Percentiles rank a stretch among this genome's conserved stretches.
Conservation (phyloP, 306 rosid species). For the Trifolium dubium region DNA sequence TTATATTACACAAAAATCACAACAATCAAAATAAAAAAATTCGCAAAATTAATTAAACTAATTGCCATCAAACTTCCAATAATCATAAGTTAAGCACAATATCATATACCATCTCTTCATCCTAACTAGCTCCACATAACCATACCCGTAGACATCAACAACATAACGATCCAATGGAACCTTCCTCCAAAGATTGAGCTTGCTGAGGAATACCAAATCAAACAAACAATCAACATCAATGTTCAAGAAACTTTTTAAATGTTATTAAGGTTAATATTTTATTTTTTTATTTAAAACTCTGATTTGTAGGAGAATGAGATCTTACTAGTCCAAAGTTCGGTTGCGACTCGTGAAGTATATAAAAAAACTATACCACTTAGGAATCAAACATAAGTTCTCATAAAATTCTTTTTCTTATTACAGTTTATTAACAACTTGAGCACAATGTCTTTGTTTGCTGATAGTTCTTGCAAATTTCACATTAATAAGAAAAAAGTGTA, state of each 20-base stretch:
- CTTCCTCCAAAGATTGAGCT: constrained; percentile 54
- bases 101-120: neutral
- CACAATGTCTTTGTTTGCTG: too few relatives aligned
- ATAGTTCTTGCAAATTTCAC: neutral
- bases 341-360: too few relatives aligned
- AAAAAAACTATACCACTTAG: too few relatives aligned
- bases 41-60: constrained; percentile 25
- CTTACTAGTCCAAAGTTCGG: too few relatives aligned
- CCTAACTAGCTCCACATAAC: constrained; percentile 59
- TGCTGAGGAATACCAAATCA: constrained; percentile 47
- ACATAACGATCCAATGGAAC: constrained; percentile 50
- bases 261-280: too few relatives aligned
- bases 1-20: constrained; percentile 34
- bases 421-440: too few relatives aligned
- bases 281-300: too few relatives aligned
- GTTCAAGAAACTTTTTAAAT: too few relatives aligned
- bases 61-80: constrained; percentile 1
- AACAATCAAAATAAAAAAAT: constrained; percentile 34
- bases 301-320: too few relatives aligned
- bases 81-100: constrained; percentile 4
- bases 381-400: too few relatives aligned
- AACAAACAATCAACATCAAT: neutral
- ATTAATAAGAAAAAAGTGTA: neutral
- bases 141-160: constrained; percentile 56
- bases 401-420: too few relatives aligned